Base-by-base conservation (phyloP, 2,329 filamentous ascomycete species). In the Phialemoniopsis sp. region DNA sequence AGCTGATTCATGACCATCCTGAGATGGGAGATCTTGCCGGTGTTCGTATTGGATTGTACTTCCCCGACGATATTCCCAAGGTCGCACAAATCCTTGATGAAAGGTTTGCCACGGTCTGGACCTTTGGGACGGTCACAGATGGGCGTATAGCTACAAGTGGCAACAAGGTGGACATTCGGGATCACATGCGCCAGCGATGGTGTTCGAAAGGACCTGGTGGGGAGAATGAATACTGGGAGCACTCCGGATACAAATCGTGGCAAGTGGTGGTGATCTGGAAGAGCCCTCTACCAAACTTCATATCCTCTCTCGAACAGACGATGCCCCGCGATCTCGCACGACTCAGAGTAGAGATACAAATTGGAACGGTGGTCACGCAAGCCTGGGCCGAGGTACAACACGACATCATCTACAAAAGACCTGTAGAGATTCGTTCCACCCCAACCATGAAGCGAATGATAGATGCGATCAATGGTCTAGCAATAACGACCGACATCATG, bases 321-420 rank as follows among this genome's bases (percentile, higher is more conserved):
- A n/a, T n/a, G n/a, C n/a, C n/a, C n/a, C n/a, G n/a, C n/a, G n/a
- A n/a, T n/a, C n/a, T 14, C n/a, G 31, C 8, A 12, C n/a, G 8
- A 8, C 31, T 14, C 16, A 32, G 31, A 32, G 31, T 32, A 15
- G 31, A 32, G 14, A 32, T 32, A 12, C 31, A 32, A 15, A 15
- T 32, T 15, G 31, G 31, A 15, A 32, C 31, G 31, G 31, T 32
- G 31, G 31, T 32, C 8, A 12, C 31, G 14, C 31, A 32, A 32
- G 31, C 31, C 9, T 32, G 31, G 31, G 31, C 31, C 8, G n/a
- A 32, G 31, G 31, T 32, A 8, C 31, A 32, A 14, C 31, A 32
- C 31, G n/a, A 32, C 14, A 32, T 32, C 31, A 32, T 32, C n/a
- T 32, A 32, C 31, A 32, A 32, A 32, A 32, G 14, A 8, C n/a